Evolutionary conservation across 768 basidiomycete species (phyloP).

Genomic region (Tricholoma sp.): DNA sequence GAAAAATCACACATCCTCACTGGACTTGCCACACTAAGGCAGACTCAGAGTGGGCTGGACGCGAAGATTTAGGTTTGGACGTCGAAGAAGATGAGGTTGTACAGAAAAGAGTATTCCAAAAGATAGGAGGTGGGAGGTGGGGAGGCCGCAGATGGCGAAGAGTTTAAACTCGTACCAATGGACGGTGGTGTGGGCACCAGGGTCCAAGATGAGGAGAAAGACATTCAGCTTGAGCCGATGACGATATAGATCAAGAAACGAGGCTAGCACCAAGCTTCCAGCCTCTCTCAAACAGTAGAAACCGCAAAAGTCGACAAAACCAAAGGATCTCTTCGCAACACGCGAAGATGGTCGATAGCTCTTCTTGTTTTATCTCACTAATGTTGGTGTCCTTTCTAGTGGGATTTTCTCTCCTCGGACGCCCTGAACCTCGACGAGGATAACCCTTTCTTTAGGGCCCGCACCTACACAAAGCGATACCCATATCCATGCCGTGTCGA

Average conservation of each 20-base stretch:
- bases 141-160: conserved; percentile 23
- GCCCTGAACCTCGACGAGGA: conserved; percentile 72
- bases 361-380: not conserved
- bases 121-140: conserved; percentile 12
- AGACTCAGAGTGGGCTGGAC: conserved; percentile 54
- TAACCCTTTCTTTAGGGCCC: conserved; percentile 20
- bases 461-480: conserved; percentile 1
- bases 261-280: conserved; percentile 6
- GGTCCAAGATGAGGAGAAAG: not conserved
- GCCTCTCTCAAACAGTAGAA: conserved; percentile 1
- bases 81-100: conserved; percentile 36
- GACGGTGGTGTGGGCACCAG: conserved; percentile 19
- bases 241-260: conserved; percentile 6
- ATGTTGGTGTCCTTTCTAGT: conserved; percentile 25
- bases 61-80: conserved; percentile 54
- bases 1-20: conserved; percentile 37
- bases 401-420: conserved; percentile 71
- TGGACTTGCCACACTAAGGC: conserved; percentile 43
- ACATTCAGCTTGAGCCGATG: conserved; percentile 8
- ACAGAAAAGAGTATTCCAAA: conserved; percentile 16
- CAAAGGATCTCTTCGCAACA: conserved; percentile 75
- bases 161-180: conserved; percentile 30
- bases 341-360: conserved; percentile 51
- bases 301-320: conserved; percentile 24
- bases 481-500: conserved; percentile 15